Conservation (phyloP, 169 alveolate genomes). For the Eimeria maxima region DNA sequence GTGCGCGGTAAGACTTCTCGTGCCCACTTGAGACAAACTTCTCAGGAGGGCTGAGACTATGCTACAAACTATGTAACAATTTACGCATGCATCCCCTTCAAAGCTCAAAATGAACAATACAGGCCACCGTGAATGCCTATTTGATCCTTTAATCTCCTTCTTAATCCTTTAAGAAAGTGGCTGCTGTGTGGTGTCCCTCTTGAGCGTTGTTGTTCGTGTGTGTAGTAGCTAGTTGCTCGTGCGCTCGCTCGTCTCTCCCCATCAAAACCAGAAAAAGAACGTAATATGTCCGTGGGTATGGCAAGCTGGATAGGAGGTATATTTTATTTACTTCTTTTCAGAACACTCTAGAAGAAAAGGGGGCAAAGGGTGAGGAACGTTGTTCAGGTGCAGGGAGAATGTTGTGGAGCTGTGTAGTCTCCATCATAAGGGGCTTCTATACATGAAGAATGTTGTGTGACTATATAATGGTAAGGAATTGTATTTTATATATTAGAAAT, state of each 20-base stretch:
- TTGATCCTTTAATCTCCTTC: no score
- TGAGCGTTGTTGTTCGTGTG: not conserved
- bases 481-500: not conserved
- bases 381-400: not conserved
- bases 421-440: not conserved
- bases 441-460: not conserved
- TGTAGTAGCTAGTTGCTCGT: not conserved
- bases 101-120: not conserved
- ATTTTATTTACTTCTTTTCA: not conserved
- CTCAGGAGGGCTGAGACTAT: not conserved
- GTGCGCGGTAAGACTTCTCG: not conserved
- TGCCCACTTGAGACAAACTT: not conserved
- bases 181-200: not conserved
- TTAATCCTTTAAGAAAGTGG: no score
- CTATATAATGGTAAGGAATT: not conserved
- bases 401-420: not conserved
- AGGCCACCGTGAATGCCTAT: no score
- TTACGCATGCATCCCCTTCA: not conserved
- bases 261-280: not conserved
- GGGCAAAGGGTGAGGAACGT: not conserved
- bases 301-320: not conserved
- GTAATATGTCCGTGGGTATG: not conserved
- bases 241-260: not conserved
- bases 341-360: not conserved
- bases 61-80: not conserved